phyloP scores from a whole-genome alignment of 768 basidiomycete genomes.

The Chalciporus chontae region DNA sequence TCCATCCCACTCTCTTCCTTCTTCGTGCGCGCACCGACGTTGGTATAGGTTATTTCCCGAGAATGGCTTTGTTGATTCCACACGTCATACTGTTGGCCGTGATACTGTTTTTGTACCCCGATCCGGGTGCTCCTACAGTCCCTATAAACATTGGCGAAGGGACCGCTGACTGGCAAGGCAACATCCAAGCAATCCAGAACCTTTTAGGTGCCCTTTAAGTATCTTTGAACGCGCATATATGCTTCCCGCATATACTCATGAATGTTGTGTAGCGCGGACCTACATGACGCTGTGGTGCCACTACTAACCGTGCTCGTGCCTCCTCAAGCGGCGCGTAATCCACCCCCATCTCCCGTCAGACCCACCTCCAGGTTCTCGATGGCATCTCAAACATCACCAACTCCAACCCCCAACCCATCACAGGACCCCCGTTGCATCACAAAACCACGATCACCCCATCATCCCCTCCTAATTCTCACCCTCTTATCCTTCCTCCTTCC shows the following conservation, averaged over 20 bases:
- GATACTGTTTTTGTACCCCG: slow-evolving; percentile 64
- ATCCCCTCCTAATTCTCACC: slow-evolving; percentile 33
- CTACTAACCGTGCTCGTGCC: slow-evolving; percentile 41
- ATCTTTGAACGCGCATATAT: background rate
- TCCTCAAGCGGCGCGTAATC: slow-evolving; percentile 43
- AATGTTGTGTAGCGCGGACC: slow-evolving; percentile 50
- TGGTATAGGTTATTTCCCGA: slow-evolving; percentile 70
- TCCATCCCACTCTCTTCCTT: slow-evolving; percentile 35
- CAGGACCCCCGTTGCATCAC: slow-evolving; percentile 11
- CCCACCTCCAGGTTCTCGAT: slow-evolving; percentile 36
- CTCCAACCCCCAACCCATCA: background rate
- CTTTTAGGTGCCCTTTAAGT: slow-evolving; percentile 81
- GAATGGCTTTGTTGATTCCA: slow-evolving; percentile 67
- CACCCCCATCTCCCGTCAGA: slow-evolving; percentile 49
- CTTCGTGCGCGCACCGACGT: background rate
- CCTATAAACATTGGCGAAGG: slow-evolving; percentile 51
- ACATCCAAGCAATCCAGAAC: slow-evolving; percentile 87
- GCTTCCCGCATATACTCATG: background rate
- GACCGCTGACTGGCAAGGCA: slow-evolving; percentile 78
- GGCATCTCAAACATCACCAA: slow-evolving; percentile 6
- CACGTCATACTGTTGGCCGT: slow-evolving; percentile 58
- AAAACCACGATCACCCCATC: slow-evolving; percentile 17
- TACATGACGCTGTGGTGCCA: slow-evolving; percentile 51
- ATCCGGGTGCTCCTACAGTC: slow-evolving; percentile 29
- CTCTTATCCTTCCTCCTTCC: slow-evolving; percentile 42